Base-by-base conservation (phyloP, 1,284 basidiomycete species). In the Pseudozyma thailandica region DNA sequence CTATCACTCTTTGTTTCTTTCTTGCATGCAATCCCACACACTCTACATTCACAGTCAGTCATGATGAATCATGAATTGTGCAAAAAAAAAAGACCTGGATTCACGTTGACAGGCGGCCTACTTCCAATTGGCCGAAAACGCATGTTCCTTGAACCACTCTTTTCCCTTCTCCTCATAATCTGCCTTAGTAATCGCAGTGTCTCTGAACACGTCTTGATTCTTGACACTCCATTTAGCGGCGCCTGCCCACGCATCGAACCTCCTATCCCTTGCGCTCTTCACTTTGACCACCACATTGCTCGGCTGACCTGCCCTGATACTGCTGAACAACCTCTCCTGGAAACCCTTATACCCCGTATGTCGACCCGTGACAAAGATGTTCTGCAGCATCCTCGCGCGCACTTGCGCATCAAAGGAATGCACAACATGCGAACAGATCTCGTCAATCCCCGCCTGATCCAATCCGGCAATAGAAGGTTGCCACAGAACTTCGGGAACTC, bases 111-210 rank as follows among this genome's bases (percentile, higher is more conserved):
- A 15, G 15, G 30, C 8, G 7, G 30, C 30, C 33, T 35, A 64
- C 50, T 42, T 50, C 61, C 71, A 73, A 31, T 65, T 73, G 2
- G 61, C 60, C 25, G 56, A 61, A 6, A 76, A 39, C 12, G 62
- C 30, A 76, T 87, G 86, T 62, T 86, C 86, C 75, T 86, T 86
- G 73, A 87, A 80, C 82, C 84, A 87, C 83, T 98, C 94, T 2
- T 89, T 88, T 0, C 96, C 96, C 85, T 89, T 89, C 83, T 99
- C 96, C 4, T 94, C 89, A 73, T 97, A 99, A 78, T 96, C 92
- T 4, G 87, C 88, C 75, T 87, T 88, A 3, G 90, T 92, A 42
- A 88, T 82, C 33, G 91, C 87, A 2, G 89, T 87, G 20, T 82
- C 80, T 41, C 78, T 79, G 62, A 77, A 78, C 21, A 35, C 45